Percentiles rank a stretch among this genome's conserved stretches.
Evolutionary conservation across 228 moss, liverwort and hornwort species (phyloP).

Genomic region (Sphagnum fallax): DNA sequence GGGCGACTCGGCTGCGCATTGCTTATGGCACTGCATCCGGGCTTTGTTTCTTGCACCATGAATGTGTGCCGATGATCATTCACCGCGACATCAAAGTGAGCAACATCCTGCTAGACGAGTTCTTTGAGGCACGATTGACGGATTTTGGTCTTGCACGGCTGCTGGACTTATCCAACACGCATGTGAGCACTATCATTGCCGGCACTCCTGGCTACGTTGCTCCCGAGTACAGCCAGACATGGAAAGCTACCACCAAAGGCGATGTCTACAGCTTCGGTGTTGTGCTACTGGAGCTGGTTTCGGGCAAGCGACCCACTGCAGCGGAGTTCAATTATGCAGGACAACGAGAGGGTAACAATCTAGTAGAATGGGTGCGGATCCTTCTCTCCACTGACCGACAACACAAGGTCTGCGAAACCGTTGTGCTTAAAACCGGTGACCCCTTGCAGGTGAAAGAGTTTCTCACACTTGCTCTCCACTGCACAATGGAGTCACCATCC

Average conservation of each 20-base stretch:
- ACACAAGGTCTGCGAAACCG: constrained; percentile 19
- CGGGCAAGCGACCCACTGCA: constrained; percentile 64
- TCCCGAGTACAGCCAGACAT: constrained; percentile 64
- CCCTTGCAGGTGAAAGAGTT: constrained; percentile 28
- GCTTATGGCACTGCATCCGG: constrained; percentile 57
- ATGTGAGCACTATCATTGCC: constrained; percentile 65
- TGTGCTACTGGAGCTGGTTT: constrained; percentile 63
- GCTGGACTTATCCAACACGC: constrained; percentile 38
- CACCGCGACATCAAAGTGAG: constrained; percentile 77
- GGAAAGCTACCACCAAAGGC: constrained; percentile 55
- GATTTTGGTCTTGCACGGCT: constrained; percentile 80
- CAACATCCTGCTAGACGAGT: constrained; percentile 63
- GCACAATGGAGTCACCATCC: constrained; percentile 29
- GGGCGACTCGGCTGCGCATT: constrained; percentile 53
- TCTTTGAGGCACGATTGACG: constrained; percentile 60
- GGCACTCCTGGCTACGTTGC: constrained; percentile 50
- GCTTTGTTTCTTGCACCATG: constrained; percentile 60
- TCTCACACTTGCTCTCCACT: constrained; percentile 35
- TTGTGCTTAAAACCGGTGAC: constrained; percentile 16
- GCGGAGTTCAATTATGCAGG: constrained; percentile 30
- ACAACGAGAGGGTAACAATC: constrained; percentile 52
- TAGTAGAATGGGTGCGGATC: constrained; percentile 48
- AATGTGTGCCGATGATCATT: constrained; percentile 35
- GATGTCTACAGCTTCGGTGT: constrained; percentile 85
- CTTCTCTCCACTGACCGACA: constrained; percentile 21